These are phyloP conservation scores for Saksenaea vasiformis DNA, from an alignment of 371 early-diverging fungal species.

Conservation along the genomic window DNA sequence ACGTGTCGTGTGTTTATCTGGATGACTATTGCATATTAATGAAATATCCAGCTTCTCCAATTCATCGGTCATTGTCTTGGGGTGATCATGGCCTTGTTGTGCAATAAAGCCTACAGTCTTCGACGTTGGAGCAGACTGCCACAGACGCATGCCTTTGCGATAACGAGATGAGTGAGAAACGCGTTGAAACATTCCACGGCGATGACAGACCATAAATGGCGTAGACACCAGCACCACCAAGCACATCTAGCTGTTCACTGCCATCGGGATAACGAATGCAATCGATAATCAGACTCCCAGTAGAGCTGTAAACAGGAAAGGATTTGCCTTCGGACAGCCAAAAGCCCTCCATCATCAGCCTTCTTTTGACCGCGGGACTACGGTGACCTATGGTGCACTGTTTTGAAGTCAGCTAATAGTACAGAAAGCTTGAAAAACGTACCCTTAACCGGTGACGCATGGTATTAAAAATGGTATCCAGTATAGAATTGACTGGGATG, in stretches of 20 bases:
- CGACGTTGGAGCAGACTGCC: constrained; percentile 24
- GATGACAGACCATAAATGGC: constrained; percentile 45
- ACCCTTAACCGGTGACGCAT: no score
- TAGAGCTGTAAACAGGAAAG: constrained; percentile 15
- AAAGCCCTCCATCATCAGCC: no score
- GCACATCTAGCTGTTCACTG: constrained; percentile 23
- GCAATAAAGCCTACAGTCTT: constrained; percentile 37
- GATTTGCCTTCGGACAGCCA: no score
- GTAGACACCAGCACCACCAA: constrained; percentile 53
- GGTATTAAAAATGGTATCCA: no score
- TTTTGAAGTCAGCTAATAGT: no score
- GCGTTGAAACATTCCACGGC: neutral
- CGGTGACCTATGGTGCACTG: no score
- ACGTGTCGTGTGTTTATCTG: constrained; percentile 42
- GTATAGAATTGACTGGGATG: no score
- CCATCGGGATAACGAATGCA: constrained; percentile 47
- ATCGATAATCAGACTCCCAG: constrained; percentile 52
- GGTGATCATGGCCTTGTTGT: constrained; percentile 46
- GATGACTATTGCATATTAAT: constrained; percentile 21
- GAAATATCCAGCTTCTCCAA: constrained; percentile 33
- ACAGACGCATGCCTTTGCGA: constrained; percentile 45
- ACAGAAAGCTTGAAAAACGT: no score
- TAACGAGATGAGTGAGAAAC: neutral
- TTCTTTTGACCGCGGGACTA: no score
- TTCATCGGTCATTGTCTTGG: constrained; percentile 24